Base-by-base conservation (phyloP, 495 filamentous ascomycete species). In the Bryoglossum gracile region DNA sequence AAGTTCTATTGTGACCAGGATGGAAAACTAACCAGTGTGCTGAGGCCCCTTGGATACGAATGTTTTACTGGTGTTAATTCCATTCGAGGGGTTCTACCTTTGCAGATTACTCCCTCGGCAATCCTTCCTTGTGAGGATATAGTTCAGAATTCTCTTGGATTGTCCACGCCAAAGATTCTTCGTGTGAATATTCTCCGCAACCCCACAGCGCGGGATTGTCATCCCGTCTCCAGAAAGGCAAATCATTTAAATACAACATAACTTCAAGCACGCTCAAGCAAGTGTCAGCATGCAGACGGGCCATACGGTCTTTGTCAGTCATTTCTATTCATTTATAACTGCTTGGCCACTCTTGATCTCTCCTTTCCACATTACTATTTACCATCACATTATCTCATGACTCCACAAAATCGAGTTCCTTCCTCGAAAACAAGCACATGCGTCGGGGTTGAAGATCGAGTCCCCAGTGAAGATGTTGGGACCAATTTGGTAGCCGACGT, bases 381-480 rank as follows among this genome's bases (percentile, higher is more conserved):
- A 41, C 22, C 18, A 2, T 13, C n/a, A 22, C 2, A 41, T 3
- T 22, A 41, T 41, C 38, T n/a, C n/a, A n/a, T n/a, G n/a, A n/a
- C n/a, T n/a, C n/a, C n/a, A n/a, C n/a, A n/a, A n/a, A n/a, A 41
- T 41, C 18, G 19, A 11, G 5, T 24, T 41, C 22, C 21, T 25
- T 22, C 14, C 1, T 11, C 38, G 13, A 5, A 41, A 9, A 10
- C 22, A 18, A 24, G 38, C 6, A 30, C 5, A 30, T 5, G 26
- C 26, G 26, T 82, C 78, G 5, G 65, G 58, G 53, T 81, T 67
- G 65, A 81, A 81, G 45, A 83, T 58, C 6, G 77, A 77, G 61
- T 82, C 80, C 16, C 79, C 79, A 38, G 67, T 69, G 61, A 82
- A 82, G n/a, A 81, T 63, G 51, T 81, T 80, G 65, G 72, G 57